These are phyloP conservation scores for Ocimum tenuiflorum DNA, from an alignment of 257 asterid species.

Conservation along the genomic window DNA sequence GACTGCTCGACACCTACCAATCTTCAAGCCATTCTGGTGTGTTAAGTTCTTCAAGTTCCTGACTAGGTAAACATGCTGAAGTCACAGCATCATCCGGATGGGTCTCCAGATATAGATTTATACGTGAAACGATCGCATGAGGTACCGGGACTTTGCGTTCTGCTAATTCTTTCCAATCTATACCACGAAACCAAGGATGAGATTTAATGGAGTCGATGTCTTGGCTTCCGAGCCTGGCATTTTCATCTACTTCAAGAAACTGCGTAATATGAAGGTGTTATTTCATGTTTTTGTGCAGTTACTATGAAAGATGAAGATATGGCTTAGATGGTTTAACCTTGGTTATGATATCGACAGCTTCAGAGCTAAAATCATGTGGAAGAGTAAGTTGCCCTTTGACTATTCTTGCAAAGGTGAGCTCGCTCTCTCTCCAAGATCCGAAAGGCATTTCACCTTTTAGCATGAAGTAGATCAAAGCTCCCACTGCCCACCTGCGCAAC, in stretches of 20 bases:
- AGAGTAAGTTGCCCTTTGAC: conserved; percentile 79
- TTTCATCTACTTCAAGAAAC: conserved; percentile 83
- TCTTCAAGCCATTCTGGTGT: conserved; percentile 82
- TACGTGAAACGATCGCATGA: conserved; percentile 48
- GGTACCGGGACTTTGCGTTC: conserved; percentile 43
- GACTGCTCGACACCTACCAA: conserved; percentile 45
- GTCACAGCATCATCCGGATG: conserved; percentile 35
- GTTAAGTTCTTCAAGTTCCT: conserved; percentile 48
- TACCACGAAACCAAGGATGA: conserved; percentile 73
- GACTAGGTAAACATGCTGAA: conserved; percentile 34
- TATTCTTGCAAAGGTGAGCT: conserved; percentile 76
- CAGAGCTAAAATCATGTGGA: conserved; percentile 54
- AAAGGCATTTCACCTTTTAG: conserved; percentile 94
- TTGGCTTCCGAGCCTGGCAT: conserved; percentile 71
- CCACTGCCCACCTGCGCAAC: conserved; percentile 82
- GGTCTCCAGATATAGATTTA: conserved; percentile 48
- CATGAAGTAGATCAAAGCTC: conserved; percentile 88
- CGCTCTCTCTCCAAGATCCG: conserved; percentile 96
- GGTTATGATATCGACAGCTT: conserved; percentile 74
- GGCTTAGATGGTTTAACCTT: conserved; percentile 40
- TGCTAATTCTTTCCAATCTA: conserved; percentile 67
- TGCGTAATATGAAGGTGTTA: conserved; percentile 24
- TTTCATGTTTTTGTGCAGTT: background rate
- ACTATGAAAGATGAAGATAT: background rate
- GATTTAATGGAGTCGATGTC: conserved; percentile 56